Evolutionary conservation across 2,329 filamentous ascomycete genomes (phyloP), one percentile per base, ranked within the genome.

Genomic region (Fusarium tanahbumbuense): DNA sequence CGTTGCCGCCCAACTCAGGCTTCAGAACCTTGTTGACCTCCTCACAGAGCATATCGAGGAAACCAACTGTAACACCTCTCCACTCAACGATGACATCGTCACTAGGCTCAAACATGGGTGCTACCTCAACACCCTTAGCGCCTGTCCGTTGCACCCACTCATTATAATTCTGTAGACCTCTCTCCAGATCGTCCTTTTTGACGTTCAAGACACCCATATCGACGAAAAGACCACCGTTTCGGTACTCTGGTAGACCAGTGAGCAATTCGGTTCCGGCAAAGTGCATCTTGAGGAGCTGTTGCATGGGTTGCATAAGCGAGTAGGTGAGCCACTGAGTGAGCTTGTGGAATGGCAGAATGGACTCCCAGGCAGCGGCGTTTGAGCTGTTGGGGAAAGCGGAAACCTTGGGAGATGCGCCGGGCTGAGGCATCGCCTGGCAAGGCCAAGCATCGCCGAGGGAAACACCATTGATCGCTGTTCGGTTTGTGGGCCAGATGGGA

Each of bases 381-480:
- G 68, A 69, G 68, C 65, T 71, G 60, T 71, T 71, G 25, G 68
- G 68, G 49, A 71, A 71, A n/a, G 74, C 68, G 48, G 74, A 76
- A 11, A 76, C 61, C 57, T 76, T 76, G 44, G 72, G 27, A 5
- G 78, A 75, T 6, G 88, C 85, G 6, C 87, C 88, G 2, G 76
- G 71, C 47, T 85, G 83, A 1, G 94, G 93, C 88, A 98, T 93
- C 32, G 90, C 88, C 13, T 88, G 89, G 81, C 94, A 97, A 0
- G 91, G 92, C 96, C 96, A 99, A 25, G 96, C 95, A 77, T 99
- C 96, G 58, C 96, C 96, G 18, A 99, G 88, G 0, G 94, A 89
- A 28, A 93, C 86, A 3, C 94, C 94, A 76, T 97, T 93, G 73
- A 99, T 91, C 68, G 92, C 89, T 0, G 95, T 97, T 67, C 95